A percentile compares a stretch with the other conserved stretches of the same genome.
phyloP scores from a whole-genome alignment of 208 protist species.

The Leishmania tropica region DNA sequence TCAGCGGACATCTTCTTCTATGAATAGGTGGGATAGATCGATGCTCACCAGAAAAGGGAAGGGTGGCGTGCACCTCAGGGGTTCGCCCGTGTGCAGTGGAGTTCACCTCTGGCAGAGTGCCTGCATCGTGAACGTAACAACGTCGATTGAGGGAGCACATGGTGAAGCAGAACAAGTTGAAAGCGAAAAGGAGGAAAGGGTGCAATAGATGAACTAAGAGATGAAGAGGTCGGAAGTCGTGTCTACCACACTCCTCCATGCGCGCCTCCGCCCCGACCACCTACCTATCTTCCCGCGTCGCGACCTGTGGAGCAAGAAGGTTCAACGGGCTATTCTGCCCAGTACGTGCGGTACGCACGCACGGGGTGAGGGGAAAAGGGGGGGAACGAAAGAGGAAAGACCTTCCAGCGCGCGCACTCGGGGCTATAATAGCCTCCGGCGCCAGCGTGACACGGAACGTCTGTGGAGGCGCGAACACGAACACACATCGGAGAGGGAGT shows the following conservation, averaged over 20 bases:
- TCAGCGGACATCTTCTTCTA: conserved; percentile 11
- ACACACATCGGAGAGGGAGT: background rate
- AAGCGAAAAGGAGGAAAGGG: background rate
- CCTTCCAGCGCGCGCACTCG: background rate
- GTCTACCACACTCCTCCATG: background rate
- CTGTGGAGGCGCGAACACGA: background rate
- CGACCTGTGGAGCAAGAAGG: background rate
- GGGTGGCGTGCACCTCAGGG: background rate
- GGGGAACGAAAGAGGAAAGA: background rate
- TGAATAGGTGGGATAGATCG: background rate
- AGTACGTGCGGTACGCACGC: background rate
- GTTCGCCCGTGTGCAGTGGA: background rate
- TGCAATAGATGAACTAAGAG: background rate
- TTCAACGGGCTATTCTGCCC: background rate
- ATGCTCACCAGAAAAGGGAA: background rate
- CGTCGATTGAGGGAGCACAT: background rate
- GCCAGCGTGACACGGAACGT: background rate
- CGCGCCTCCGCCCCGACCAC: background rate
- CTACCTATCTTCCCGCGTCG: background rate
- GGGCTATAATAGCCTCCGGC: background rate
- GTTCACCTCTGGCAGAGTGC: background rate
- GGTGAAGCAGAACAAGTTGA: background rate
- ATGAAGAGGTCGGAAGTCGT: background rate
- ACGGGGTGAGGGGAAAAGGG: background rate
- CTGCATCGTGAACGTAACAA: background rate